Evolutionary conservation across 2,329 filamentous ascomycete genomes (phyloP), one percentile per base, ranked within the genome.

Genomic region (Aspergillus sclerotialis): DNA sequence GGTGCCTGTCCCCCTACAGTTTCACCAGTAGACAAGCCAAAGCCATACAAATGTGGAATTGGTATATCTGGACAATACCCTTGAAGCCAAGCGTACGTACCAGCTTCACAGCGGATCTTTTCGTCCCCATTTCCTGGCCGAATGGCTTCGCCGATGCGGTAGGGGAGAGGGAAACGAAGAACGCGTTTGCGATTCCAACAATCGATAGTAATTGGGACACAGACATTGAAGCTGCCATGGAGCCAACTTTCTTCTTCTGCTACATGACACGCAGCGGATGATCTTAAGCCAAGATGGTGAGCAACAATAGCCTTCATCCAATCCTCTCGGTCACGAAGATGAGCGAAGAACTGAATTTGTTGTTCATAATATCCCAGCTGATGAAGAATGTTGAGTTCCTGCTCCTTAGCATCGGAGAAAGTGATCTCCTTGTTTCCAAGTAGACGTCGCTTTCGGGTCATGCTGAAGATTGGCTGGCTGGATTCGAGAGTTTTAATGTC

Each of bases 81-180:
- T 24, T 56, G 43, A 10, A 68, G 52, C 61, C 58, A 67, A 13
- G 60, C 51, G 37, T 61, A 68, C 2, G 62, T 61, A 4, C 55
- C 65, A 5, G 56, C 61, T 49, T 68, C 64, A 35, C 47, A 69
- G 10, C 51, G 50, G 12, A 57, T 36, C 37, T 70, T 70, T 49
- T 70, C 65, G 23, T 70, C 58, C 4, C 59, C 49, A 28, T 58
- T 67, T n/a, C 64, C 66, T 12, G 63, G 63, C 35, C 52, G 38
- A 14, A 30, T 42, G 10, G 32, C 42, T 37, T 68, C 66, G 11
- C 63, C 64, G 4, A 64, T 40, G 39, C 61, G 48, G 32, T 44
- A 53, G 4, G 52, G 50, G 12, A 57, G 30, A 3, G 45, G 52
- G 7, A 55, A 49, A 15, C 54, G 33, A 19, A 57, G 28, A 3